phyloP scores from a whole-genome alignment of 805 yeast species.

The Blastobotrys terrestris region DNA sequence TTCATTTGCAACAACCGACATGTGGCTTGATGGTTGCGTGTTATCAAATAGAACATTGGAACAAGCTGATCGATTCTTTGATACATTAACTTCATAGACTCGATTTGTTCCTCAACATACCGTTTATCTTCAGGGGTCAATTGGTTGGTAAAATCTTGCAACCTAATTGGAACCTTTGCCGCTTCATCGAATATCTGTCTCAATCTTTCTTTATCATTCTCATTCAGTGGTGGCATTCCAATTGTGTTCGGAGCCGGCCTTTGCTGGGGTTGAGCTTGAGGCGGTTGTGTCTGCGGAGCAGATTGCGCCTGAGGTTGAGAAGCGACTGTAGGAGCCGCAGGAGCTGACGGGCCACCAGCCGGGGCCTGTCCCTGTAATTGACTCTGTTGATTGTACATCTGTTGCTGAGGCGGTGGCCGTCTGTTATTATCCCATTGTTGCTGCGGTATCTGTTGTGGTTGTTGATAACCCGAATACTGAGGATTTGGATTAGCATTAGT shows the following conservation, averaged over 20 bases:
- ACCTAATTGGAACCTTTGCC: constrained; percentile 54
- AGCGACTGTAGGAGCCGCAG: background rate
- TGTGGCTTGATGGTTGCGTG: constrained; percentile 70
- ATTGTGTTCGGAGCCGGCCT: constrained; percentile 19
- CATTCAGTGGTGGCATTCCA: constrained; percentile 39
- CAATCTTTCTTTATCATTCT: constrained; percentile 49
- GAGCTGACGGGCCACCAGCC: background rate
- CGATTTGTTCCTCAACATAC: constrained; percentile 45
- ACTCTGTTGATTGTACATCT: background rate
- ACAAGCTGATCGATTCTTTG: constrained; percentile 68
- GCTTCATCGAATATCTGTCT: constrained; percentile 65
- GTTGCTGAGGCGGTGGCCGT: background rate
- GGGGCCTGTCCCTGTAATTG: background rate
- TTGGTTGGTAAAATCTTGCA: constrained; percentile 55
- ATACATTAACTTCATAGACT: constrained; percentile 45
- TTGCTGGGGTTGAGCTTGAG: constrained; percentile 15
- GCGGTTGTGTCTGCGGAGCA: background rate
- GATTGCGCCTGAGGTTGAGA: too few species aligned
- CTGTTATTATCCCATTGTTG: background rate
- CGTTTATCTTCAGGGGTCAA: constrained; percentile 61
- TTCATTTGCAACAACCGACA: constrained; percentile 72
- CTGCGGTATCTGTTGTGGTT: background rate
- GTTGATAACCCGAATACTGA: background rate
- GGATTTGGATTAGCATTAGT: background rate
- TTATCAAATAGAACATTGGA: constrained; percentile 70